Base-by-base conservation (phyloP, 495 filamentous ascomycete species). In the Staphylotrichum longicolle region DNA sequence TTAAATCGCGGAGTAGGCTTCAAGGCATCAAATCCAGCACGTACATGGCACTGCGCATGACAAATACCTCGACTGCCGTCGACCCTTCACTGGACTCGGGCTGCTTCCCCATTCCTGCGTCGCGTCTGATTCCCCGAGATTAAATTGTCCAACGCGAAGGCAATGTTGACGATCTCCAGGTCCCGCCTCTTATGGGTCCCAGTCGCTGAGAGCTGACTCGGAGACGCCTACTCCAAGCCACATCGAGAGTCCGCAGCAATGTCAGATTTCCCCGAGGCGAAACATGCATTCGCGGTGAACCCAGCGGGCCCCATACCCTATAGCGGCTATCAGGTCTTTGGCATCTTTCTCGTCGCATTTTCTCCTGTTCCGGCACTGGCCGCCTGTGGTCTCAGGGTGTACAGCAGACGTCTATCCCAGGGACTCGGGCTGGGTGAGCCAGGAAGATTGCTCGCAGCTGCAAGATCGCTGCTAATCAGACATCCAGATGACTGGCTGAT, bases 321-420 rank as follows among this genome's bases (percentile, higher is more conserved):
- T 37, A 63, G 60, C 37, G 55, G 58, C 15, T 57, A 66, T n/a
- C 80, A 82, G 54, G 64, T 70, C 7, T 67, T 69, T 14, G 77
- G 75, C 30, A 66, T 78, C 47, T 74, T 69, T 8, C 64, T 81
- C 10, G 64, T 75, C 6, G 64, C 73, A 45, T 70, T 73, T 11
- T 78, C 80, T 51, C 69, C 78, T 8, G 57, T 70, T 32, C 49
- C 80, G 4, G 74, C 76, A 4, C 66, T 75, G 3, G 53, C 75
- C 10, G 68, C 74, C 5, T 67, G 79, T 20, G 20, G 70, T n/a
- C 48, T 83, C 35, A 66, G 79, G 47, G 52, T 74, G 33, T 74
- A 74, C 67, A 73, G 74, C 66, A 72, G 76, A 30, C 37, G 64
- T 27, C 46, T 69, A 12, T 58, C 64, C 3, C 53, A 58, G 33